Evolutionary conservation across 78 protist species (phyloP).

Genomic region (Dictyostelium purpureum): DNA sequence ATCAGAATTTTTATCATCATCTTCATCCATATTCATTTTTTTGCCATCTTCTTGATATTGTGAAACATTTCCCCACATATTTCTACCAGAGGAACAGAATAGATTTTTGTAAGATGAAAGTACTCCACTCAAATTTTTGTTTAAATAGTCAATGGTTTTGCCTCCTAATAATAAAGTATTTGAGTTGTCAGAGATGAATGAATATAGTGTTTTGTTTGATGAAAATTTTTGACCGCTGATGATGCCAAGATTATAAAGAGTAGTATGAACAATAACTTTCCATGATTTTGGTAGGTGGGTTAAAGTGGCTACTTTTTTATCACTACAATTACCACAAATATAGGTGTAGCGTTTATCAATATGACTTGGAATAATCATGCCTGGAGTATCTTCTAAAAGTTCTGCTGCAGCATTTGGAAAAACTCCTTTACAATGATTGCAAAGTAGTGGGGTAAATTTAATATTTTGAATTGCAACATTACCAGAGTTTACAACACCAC

Average conservation of each 20-base stretch:
- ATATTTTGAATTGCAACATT: constrained; percentile 48
- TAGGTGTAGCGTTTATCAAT: constrained; percentile 58
- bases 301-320: constrained; percentile 15
- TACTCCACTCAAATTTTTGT: constrained; percentile 55
- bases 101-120: constrained; percentile 66
- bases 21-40: background rate
- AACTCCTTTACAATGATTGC: constrained; percentile 21
- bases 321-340: constrained; percentile 34
- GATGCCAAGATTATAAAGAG: constrained; percentile 55
- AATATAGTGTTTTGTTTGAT: constrained; percentile 62
- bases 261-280: constrained; percentile 72
- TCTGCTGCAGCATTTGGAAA: constrained; percentile 65
- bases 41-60: constrained; percentile 22
- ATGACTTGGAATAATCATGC: constrained; percentile 56
- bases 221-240: constrained; percentile 42
- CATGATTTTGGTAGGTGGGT: constrained; percentile 59
- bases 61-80: constrained; percentile 76
- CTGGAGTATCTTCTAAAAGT: constrained; percentile 14
- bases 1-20: background rate
- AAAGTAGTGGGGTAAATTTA: constrained; percentile 42
- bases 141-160: constrained; percentile 62
- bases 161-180: constrained; percentile 60
- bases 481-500: constrained; percentile 25
- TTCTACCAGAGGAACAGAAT: constrained; percentile 72
- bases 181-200: constrained; percentile 72